Evolutionary conservation across 805 yeast species (phyloP), one percentile per base, ranked within the genome.

Genomic region (Yamadazyma takamatsuzukensis): DNA sequence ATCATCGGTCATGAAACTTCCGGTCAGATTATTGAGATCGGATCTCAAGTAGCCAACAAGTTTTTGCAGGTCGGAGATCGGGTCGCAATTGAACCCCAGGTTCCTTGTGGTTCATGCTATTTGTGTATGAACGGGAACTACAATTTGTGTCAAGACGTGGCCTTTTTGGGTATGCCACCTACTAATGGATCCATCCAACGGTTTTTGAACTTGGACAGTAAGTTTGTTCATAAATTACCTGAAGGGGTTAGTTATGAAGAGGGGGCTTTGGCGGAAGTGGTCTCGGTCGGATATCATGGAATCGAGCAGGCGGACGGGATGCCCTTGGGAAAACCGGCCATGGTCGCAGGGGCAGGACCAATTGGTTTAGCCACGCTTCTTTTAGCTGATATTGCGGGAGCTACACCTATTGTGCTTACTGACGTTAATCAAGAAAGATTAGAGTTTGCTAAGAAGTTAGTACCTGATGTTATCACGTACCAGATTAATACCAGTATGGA

Each of bases 61-160:
- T 60, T 68, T 30, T 27, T 53, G 18, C 61, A 69, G 36, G 66
- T 64, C 22, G 74, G 76, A 30, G 76, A 70, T 42, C 49, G 64
- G 30, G 75, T 70, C 12, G 72, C 74, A n/a, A 50, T 70, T 37
- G 75, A 77, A 53, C 82, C 83, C 7, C 78, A 74, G 39, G 56
- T 67, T 30, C 72, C 78, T 22, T 77, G 81, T 48, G 59, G 63
- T n/a, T 44, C 53, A 6, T 47, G 54, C 32, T 44, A 34, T 34
- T 41, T 45, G 23, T 51, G 54, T 34, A 41, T 34, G 38, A 44
- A 46, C 25, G 56, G 56, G 12, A 43, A 49, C 36, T 47, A 45
- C 32, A 49, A 51, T 27, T 47, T 47, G 25, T 51, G 56, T 37
- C 39, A 40, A 19, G 29, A 38, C 7, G 44, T 41, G 15, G 47